phyloP scores from a whole-genome alignment of 257 asterid genomes.

The Sherardia arvensis region DNA sequence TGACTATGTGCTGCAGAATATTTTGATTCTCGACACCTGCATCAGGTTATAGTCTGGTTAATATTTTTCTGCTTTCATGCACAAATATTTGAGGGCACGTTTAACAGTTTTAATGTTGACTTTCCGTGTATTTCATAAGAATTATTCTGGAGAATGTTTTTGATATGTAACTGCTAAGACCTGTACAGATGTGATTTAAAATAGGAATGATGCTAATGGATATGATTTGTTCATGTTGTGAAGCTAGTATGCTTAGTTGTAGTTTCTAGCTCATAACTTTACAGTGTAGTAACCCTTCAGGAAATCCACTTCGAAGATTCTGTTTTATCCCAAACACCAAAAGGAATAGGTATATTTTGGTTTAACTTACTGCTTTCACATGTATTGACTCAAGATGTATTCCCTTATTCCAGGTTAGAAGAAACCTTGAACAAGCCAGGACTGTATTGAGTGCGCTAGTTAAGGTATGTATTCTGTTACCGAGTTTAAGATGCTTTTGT shows the following conservation, averaged over 20 bases:
- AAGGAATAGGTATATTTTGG: not conserved
- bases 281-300: not conserved
- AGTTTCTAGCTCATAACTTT: not conserved
- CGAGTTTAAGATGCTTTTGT: no score
- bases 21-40: not conserved
- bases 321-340: not conserved
- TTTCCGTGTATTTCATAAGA: not conserved
- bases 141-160: not conserved
- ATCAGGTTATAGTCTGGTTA: not conserved
- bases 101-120: not conserved
- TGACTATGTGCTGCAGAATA: not conserved
- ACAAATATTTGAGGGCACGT: not conserved
- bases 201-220: not conserved
- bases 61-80: not conserved
- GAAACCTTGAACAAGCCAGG: no score
- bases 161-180: not conserved
- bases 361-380: no score
- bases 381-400: no score
- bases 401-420: no score
- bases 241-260: not conserved
- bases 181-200: not conserved
- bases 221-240: not conserved
- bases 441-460: no score
- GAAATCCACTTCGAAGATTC: not conserved
- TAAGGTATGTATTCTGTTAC: no score